phyloP scores from a whole-genome alignment of 208 protist genomes.

The Herpetomonas samuelpessoai region DNA sequence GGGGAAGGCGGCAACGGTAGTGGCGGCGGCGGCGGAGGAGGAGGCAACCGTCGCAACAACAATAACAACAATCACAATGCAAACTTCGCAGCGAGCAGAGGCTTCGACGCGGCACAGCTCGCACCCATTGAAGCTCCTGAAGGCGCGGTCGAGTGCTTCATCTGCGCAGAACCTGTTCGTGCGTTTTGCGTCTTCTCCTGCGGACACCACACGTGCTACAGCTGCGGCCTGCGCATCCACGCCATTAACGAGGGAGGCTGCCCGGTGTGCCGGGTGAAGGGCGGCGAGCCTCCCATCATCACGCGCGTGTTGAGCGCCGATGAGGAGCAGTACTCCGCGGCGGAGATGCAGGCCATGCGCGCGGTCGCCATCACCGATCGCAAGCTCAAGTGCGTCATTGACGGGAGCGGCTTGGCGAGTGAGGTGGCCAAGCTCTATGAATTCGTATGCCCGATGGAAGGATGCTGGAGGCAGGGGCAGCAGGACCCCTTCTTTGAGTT shows the following conservation, averaged over 20 bases:
- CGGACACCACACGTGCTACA: slow-evolving; percentile 82
- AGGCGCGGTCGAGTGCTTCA: slow-evolving; percentile 69
- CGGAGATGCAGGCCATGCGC: slow-evolving; percentile 46
- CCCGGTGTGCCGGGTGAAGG: slow-evolving; percentile 65
- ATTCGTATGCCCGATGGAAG: slow-evolving; percentile 58
- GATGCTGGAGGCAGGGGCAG: slow-evolving; percentile 58
- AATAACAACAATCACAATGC: slow-evolving; percentile 10
- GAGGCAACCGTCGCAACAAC: slow-evolving; percentile 4
- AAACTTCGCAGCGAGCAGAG: neutral
- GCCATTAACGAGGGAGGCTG: slow-evolving; percentile 42
- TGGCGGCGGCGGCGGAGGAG: slow-evolving; percentile 1
- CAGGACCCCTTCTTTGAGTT: slow-evolving; percentile 80
- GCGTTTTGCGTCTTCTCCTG: slow-evolving; percentile 77
- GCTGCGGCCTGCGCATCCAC: slow-evolving; percentile 83
- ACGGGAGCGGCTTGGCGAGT: slow-evolving; percentile 35
- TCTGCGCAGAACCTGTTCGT: slow-evolving; percentile 66
- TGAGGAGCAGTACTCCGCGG: slow-evolving; percentile 55
- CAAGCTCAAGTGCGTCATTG: slow-evolving; percentile 54
- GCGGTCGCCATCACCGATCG: slow-evolving; percentile 23
- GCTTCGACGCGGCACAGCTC: neutral
- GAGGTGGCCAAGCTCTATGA: slow-evolving; percentile 77
- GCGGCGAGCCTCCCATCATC: slow-evolving; percentile 37
- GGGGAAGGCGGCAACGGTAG: neutral
- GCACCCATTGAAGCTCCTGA: slow-evolving; percentile 1
- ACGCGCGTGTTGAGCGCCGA: slow-evolving; percentile 36